Evolutionary conservation across 2,329 filamentous ascomycete species (phyloP).

Genomic region (Phyllosticta citrichinensis): DNA sequence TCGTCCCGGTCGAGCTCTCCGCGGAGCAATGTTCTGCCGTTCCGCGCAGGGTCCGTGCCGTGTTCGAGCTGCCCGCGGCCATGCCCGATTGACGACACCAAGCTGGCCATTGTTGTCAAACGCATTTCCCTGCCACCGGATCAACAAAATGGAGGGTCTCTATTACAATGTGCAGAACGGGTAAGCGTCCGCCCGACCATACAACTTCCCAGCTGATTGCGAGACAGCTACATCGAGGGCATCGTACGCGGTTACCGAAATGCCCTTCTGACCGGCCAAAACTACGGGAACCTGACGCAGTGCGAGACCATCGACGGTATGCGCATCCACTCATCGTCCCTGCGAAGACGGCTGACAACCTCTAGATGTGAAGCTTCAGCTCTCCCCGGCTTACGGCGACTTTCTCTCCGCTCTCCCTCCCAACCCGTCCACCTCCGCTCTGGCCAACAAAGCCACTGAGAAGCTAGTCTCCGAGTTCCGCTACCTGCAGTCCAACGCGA

Average conservation of each 20-base stretch:
- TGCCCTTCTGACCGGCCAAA: constrained; percentile 75
- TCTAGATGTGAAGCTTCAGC: constrained; percentile 91
- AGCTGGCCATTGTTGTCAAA: not conserved
- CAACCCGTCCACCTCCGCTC: constrained; percentile 90
- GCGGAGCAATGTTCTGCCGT: no score
- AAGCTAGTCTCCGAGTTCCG: constrained; percentile 97
- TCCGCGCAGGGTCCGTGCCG: not conserved
- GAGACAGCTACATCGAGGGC: constrained; percentile 79
- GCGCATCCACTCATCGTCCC: constrained; percentile 17
- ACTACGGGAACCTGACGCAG: constrained; percentile 93
- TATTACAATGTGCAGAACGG: constrained; percentile 93
- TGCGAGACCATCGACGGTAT: constrained; percentile 94
- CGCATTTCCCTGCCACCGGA: not conserved
- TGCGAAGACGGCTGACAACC: not conserved
- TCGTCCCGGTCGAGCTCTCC: no score
- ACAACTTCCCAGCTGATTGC: constrained; percentile 13
- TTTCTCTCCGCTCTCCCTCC: constrained; percentile 89
- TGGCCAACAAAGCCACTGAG: constrained; percentile 91
- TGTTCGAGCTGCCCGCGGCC: not conserved
- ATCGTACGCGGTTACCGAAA: constrained; percentile 97
- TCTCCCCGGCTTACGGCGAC: constrained; percentile 92
- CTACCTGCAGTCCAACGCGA: constrained; percentile 89
- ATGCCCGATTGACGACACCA: not conserved
- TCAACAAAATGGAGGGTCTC: constrained; percentile 68
- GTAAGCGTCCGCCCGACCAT: constrained; percentile 37